Base-by-base conservation (phyloP, 768 basidiomycete species). In the Boletus reticuloceps region DNA sequence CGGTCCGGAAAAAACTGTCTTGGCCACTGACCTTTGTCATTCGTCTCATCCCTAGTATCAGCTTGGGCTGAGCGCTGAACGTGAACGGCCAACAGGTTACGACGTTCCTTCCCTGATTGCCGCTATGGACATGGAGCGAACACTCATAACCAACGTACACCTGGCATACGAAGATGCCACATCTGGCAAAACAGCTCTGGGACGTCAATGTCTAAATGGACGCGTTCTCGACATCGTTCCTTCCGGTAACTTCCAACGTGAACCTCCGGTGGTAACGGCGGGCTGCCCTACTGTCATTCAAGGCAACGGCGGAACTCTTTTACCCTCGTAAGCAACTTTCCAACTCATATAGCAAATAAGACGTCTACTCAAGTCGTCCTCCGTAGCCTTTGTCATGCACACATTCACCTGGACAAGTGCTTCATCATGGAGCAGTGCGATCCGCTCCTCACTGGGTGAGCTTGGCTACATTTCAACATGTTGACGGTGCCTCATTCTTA, bases 331-430 rank as follows among this genome's bases (percentile, higher is more conserved):
- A 50, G 68, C 58, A 17, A 40, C 49, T 29, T 36, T 36, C 19
- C 29, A 31, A 11, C 20, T 41, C 20, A 17, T 56, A 14, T 36
- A 36, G 41, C 32, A 36, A n/a, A 29, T 44, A 37, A 54, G 73
- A 70, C 59, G 60, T 46, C 41, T 27, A 12, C 37, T 40, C 27
- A 37, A 27, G 32, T 53, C 19, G 32, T 22, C 36, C 34, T 16
- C 44, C 25, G n/a, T 48, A 76, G 77, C 8, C 53, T 85, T 48
- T 84, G 83, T 65, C 84, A 85, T 68, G 77, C 82, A 19, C 83
- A 86, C 61, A 80, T 87, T 60, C 84, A 85, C 68, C 75, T 86
- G 32, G 84, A 86, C 73, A 85, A 87, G 69, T 85, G 82, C 69
- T 85, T 85, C 65, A 80, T 87, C 47, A 72, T 87, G 52, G 79